Evolutionary conservation across 2,329 filamentous ascomycete genomes (phyloP), one percentile per base, ranked within the genome.

Genomic region (Scorias spongiosa): DNA sequence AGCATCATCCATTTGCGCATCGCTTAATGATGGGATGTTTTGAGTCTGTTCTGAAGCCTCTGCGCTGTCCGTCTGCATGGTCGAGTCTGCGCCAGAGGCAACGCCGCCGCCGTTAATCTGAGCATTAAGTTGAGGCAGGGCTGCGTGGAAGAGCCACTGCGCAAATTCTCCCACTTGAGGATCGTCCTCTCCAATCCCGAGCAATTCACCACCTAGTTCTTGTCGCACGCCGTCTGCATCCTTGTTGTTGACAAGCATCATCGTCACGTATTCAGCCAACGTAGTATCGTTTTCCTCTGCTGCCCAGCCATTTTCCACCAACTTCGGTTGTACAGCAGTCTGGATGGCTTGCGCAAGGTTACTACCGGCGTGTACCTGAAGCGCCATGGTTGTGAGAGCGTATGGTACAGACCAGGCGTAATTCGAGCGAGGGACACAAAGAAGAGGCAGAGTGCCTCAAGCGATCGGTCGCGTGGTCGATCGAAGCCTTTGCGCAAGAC

Each of bases 171-270:
- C 76, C 7, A 86, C 85, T 51, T 80, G 80, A 42, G 82, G 78
- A 54, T 95, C 89, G 47, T 93, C 87, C 40, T 86, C 79, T 2
- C 78, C 78, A 4, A 95, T 74, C 45, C 79, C 79, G 2, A 98
- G 75, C 37, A 98, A 74, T 55, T 98, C 91, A 51, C 80, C 82
- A 1, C 88, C 83, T 11, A 98, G 77, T 61, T 98, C 91, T 38
- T 76, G 70, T 9, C 87, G 83, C 51, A 98, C 89, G 60, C 95
- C 82, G 42, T 88, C 79, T 61, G 93, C 81, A 3, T 83, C 87
- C 65, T 94, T 95, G 56, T 88, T 86, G 66, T 95, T 96, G 49
- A 85, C 85, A 29, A 98, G 76, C 89, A 96, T 95, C 50, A 96
- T 77, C 46, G 96, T 82, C 53, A 98, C 91, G 67, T 96, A 98